Percentiles rank a stretch among this genome's conserved stretches.
Evolutionary conservation across 768 basidiomycete species (phyloP).

Genomic region (Mycena belliarum): DNA sequence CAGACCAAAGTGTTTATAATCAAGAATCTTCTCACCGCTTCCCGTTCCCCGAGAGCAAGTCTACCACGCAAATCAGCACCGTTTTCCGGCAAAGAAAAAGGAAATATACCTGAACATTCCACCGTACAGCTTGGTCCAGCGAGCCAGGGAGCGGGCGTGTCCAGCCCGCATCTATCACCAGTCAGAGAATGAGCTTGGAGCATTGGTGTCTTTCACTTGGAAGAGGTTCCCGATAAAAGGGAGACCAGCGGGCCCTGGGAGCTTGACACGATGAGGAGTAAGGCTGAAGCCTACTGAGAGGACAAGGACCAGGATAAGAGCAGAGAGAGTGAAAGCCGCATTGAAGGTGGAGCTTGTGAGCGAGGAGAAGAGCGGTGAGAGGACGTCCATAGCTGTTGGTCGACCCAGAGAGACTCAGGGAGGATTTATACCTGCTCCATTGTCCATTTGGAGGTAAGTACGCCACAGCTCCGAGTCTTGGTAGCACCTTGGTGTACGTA

Average conservation of each 20-base stretch:
- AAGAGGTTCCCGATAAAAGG: conserved; percentile 10
- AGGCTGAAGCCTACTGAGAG: neutral
- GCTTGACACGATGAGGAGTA: conserved; percentile 3
- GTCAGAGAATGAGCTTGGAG: too few relatives aligned
- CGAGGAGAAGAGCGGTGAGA: too few relatives aligned
- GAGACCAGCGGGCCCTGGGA: conserved; percentile 6
- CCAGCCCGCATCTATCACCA: conserved; percentile 17
- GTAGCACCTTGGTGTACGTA: too few relatives aligned
- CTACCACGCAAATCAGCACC: neutral
- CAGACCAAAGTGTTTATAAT: neutral
- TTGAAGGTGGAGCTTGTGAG: too few relatives aligned
- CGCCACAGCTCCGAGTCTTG: too few relatives aligned
- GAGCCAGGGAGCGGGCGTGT: conserved; percentile 8
- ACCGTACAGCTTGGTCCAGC: conserved; percentile 9
- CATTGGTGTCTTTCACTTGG: too few relatives aligned
- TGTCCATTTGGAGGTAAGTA: too few relatives aligned
- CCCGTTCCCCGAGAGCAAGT: conserved; percentile 7
- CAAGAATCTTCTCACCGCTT: conserved; percentile 3
- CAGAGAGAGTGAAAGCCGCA: too few relatives aligned
- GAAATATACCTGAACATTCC: conserved; percentile 14
- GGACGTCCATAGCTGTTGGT: too few relatives aligned
- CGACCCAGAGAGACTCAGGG: too few relatives aligned
- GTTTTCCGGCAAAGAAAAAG: neutral
- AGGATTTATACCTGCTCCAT: too few relatives aligned
- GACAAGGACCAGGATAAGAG: neutral